Conservation (phyloP, 1,284 basidiomycete species). For the Takashimella tepidaria region DNA sequence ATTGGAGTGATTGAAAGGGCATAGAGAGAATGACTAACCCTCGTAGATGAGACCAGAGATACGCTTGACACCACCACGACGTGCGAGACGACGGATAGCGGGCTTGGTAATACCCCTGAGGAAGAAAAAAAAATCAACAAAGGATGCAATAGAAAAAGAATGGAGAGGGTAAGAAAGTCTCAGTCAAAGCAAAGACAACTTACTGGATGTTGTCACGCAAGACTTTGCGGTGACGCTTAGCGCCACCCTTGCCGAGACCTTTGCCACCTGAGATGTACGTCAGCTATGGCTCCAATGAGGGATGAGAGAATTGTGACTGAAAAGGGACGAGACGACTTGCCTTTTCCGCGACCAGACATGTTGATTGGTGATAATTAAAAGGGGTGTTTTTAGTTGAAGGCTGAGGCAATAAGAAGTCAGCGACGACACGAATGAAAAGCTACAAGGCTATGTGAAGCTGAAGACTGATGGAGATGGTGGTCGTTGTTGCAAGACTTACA, state of each 20-base stretch:
- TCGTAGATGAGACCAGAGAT: slow-evolving; percentile 86
- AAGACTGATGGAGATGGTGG: neutral
- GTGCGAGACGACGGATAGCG: slow-evolving; percentile 84
- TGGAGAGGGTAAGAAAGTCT: neutral
- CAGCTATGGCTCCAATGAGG: neutral
- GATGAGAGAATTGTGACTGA: neutral
- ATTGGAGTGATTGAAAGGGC: neutral
- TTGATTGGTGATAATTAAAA: slow-evolving; percentile 21
- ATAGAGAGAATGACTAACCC: slow-evolving; percentile 8
- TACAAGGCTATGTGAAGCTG: neutral
- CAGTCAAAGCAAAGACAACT: slow-evolving; percentile 4
- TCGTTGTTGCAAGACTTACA: neutral
- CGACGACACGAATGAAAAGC: neutral
- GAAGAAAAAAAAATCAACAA: neutral
- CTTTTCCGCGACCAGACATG: slow-evolving; percentile 73
- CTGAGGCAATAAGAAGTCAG: neutral
- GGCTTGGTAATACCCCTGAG: slow-evolving; percentile 68
- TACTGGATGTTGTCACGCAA: slow-evolving; percentile 72
- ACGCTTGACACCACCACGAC: slow-evolving; percentile 88
- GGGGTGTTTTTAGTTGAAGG: neutral
- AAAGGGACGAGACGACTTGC: slow-evolving; percentile 22
- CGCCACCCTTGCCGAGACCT: slow-evolving; percentile 73
- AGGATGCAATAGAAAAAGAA: neutral
- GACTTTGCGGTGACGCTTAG: slow-evolving; percentile 80
- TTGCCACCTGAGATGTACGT: slow-evolving; percentile 22